phyloP scores from a whole-genome alignment of 1,284 basidiomycete species.

The Leccinum ambiguum region DNA sequence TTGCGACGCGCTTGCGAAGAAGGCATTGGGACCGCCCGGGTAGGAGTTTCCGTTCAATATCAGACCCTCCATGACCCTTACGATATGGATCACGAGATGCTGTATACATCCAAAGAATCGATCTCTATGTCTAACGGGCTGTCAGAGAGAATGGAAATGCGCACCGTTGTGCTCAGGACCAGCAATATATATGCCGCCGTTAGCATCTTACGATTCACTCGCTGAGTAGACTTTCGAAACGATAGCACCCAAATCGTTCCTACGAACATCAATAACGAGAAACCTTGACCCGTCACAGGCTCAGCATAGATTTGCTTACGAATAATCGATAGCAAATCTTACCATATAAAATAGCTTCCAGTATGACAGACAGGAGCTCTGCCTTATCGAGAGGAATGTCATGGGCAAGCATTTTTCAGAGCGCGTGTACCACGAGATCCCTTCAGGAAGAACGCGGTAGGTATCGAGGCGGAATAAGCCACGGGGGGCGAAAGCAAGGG shows the following conservation, averaged over 20 bases:
- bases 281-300: constrained; percentile 7
- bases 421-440: not conserved
- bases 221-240: constrained; percentile 1
- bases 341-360: constrained; percentile 26
- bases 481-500: not conserved
- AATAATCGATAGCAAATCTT: not conserved
- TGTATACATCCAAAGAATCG: not conserved
- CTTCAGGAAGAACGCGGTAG: not conserved
- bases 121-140: not conserved
- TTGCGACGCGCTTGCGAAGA: not conserved
- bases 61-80: constrained; percentile 4
- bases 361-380: constrained; percentile 20
- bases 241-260: constrained; percentile 18
- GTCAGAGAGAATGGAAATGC: not conserved
- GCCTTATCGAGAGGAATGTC: constrained; percentile 20
- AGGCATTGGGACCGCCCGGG: not conserved
- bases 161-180: constrained; percentile 20
- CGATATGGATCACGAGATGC: constrained; percentile 7
- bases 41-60: not conserved
- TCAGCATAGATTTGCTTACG: not conserved
- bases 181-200: constrained; percentile 17
- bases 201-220: constrained; percentile 17
- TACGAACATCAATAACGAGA: constrained; percentile 26
- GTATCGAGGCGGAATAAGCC: not conserved
- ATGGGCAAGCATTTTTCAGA: not conserved